A percentile compares a stretch with the other conserved stretches of the same genome.
Conservation (phyloP, 2,329 filamentous ascomycete species). For the Sporothrix globosa region DNA sequence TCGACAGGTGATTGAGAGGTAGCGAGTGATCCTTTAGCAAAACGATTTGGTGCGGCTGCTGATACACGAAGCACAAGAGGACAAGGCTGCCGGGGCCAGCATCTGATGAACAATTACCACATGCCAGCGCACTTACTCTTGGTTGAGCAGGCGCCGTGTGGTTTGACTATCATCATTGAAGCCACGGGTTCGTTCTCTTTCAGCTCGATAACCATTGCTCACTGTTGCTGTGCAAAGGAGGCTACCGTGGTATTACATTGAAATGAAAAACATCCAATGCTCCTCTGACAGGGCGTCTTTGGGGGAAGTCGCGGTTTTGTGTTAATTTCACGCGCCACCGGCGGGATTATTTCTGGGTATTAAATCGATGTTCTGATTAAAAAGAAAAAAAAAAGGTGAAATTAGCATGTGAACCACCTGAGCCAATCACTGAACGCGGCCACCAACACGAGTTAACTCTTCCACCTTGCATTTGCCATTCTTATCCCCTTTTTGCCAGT, state of each 20-base stretch:
- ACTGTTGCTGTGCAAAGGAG: too few species aligned
- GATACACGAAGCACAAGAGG: neutral
- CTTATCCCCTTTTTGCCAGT: neutral
- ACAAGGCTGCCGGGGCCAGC: neutral
- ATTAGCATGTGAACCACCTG: neutral
- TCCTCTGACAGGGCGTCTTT: constrained; percentile 8
- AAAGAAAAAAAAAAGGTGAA: neutral
- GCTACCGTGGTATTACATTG: too few species aligned
- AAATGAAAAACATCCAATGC: neutral
- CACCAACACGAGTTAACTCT: constrained; percentile 18
- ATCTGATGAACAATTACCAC: too few species aligned
- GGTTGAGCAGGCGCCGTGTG: too few species aligned
- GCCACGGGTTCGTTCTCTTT: too few species aligned
- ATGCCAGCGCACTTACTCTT: too few species aligned
- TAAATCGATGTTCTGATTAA: too few species aligned
- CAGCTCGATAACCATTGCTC: too few species aligned
- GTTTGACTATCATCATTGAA: too few species aligned
- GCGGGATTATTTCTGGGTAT: neutral
- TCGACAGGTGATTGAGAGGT: too few species aligned
- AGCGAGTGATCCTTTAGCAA: too few species aligned
- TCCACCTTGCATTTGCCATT: constrained; percentile 18
- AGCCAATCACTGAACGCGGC: constrained; percentile 19
- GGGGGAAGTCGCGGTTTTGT: neutral
- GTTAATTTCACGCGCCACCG: constrained; percentile 15
- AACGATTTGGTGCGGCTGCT: too few species aligned